Percentiles rank a stretch among this genome's conserved stretches.
Evolutionary conservation across 306 rosid genomes (phyloP).

Genomic region (Quillaja saponaria): DNA sequence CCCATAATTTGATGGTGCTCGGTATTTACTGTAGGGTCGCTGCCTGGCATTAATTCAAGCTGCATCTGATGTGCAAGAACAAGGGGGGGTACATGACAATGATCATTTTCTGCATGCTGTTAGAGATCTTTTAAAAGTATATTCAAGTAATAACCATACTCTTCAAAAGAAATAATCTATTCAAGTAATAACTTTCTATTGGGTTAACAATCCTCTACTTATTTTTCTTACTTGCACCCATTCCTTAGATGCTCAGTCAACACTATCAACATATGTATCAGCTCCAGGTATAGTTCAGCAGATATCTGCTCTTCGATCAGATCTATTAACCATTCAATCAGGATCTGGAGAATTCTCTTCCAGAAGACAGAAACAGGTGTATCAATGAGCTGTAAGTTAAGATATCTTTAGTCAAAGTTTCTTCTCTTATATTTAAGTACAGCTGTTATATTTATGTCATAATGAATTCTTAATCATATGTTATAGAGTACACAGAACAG

Average conservation of each 20-base stretch:
- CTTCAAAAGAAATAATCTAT: slow-evolving; percentile 20
- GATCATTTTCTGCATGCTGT: slow-evolving; percentile 92
- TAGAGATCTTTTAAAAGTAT: slow-evolving; percentile 89
- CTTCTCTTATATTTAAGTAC: not conserved
- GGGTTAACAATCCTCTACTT: slow-evolving; percentile 12
- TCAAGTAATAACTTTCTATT: slow-evolving; percentile 31
- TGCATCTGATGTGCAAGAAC: slow-evolving; percentile 90
- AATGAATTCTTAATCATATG: slow-evolving; percentile 9
- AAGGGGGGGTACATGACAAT: slow-evolving; percentile 94
- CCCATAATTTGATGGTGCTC: slow-evolving; percentile 6
- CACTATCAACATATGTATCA: slow-evolving; percentile 80
- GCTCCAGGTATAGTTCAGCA: slow-evolving; percentile 98
- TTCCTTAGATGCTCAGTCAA: slow-evolving; percentile 78
- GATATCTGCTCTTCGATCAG: slow-evolving; percentile 85
- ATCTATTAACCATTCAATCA: slow-evolving; percentile 75
- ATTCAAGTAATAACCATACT: slow-evolving; percentile 61
- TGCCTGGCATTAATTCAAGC: slow-evolving; percentile 91
- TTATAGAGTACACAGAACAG: slow-evolving; percentile 5
- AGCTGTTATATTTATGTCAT: slow-evolving; percentile 3
- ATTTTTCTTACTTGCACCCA: slow-evolving; percentile 18
- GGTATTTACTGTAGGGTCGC: slow-evolving; percentile 57
- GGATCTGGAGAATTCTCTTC: slow-evolving; percentile 95
- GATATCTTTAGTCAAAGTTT: slow-evolving; percentile 1
- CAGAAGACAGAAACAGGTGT: slow-evolving; percentile 93
- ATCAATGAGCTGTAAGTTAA: slow-evolving; percentile 86